Conservation (phyloP, 2,329 filamentous ascomycete genomes). For the Cladosporium sphaerospermum region DNA sequence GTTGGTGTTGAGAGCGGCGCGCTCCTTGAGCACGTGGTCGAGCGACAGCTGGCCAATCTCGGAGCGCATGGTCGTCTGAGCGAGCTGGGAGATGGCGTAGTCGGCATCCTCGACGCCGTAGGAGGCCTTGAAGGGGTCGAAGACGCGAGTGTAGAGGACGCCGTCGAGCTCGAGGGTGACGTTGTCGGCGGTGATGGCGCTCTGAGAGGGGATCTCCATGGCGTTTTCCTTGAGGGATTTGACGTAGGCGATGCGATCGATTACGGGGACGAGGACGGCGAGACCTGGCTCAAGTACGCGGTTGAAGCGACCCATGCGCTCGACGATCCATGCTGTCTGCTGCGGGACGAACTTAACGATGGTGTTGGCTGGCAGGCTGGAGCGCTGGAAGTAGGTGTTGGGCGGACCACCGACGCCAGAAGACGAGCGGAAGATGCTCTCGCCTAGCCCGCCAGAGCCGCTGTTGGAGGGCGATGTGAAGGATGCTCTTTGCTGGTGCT, state of each 20-base stretch:
- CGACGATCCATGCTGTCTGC: slow-evolving; percentile 98
- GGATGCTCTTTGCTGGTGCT: slow-evolving; percentile 17
- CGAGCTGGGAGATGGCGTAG: slow-evolving; percentile 95
- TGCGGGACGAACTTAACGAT: slow-evolving; percentile 96
- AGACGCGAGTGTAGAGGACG: slow-evolving; percentile 89
- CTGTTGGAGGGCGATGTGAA: slow-evolving; percentile 19
- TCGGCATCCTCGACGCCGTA: slow-evolving; percentile 98
- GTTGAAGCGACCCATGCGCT: slow-evolving; percentile 98
- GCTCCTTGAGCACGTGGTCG: slow-evolving; percentile 96
- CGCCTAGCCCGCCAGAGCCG: slow-evolving; percentile 12
- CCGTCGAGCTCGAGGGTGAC: slow-evolving; percentile 95
- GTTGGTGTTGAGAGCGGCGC: slow-evolving; percentile 90
- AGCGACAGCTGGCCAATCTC: slow-evolving; percentile 95
- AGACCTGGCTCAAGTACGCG: slow-evolving; percentile 88
- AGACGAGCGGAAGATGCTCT: slow-evolving; percentile 30
- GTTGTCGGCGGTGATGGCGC: slow-evolving; percentile 96
- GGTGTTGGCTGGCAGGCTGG: slow-evolving; percentile 79
- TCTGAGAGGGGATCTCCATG: slow-evolving; percentile 95
- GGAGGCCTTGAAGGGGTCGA: slow-evolving; percentile 97
- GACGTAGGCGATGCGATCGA: slow-evolving; percentile 96
- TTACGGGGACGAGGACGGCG: slow-evolving; percentile 78
- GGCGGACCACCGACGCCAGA: slow-evolving; percentile 24
- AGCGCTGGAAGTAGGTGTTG: slow-evolving; percentile 38
- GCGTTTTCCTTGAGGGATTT: slow-evolving; percentile 95
- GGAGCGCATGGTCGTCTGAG: slow-evolving; percentile 97